Evolutionary conservation across 345 rosid genomes (phyloP).

Genomic region (Dipteronia dyeriana): DNA sequence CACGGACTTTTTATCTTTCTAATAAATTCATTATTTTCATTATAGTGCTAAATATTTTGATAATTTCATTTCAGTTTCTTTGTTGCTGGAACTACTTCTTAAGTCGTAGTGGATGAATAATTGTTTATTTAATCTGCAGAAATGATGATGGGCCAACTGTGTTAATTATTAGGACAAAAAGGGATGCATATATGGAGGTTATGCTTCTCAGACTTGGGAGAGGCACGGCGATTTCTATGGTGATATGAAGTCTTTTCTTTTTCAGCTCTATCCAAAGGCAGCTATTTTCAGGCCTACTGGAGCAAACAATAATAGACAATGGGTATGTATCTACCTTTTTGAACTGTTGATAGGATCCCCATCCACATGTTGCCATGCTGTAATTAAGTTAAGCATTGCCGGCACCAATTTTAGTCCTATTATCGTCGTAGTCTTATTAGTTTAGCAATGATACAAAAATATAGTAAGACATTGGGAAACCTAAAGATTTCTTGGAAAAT

Average conservation of each 20-base stretch:
- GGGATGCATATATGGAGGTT: conserved; percentile 81
- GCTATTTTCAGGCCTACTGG: conserved; percentile 81
- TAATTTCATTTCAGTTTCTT: conserved; percentile 24
- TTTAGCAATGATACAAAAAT: background rate
- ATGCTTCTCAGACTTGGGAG: conserved; percentile 93
- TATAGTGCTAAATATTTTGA: background rate
- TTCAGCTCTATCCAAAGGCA: conserved; percentile 76
- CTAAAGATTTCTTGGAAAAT: background rate
- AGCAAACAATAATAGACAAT: conserved; percentile 78
- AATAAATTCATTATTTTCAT: conserved; percentile 1
- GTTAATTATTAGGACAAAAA: conserved; percentile 74
- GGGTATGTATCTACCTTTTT: conserved; percentile 53
- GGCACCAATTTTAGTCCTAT: background rate
- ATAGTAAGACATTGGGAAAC: conserved; percentile 7
- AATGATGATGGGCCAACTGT: conserved; percentile 61
- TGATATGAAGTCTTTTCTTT: conserved; percentile 85
- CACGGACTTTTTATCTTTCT: background rate
- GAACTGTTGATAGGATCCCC: background rate
- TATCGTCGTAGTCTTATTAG: background rate
- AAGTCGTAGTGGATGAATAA: conserved; percentile 25
- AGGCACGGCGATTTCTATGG: conserved; percentile 86
- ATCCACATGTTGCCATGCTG: background rate
- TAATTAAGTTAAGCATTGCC: background rate
- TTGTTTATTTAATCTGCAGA: conserved; percentile 54
- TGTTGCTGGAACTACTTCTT: conserved; percentile 20